phyloP scores from a whole-genome alignment of 306 rosid species.

The Prunus persica region DNA sequence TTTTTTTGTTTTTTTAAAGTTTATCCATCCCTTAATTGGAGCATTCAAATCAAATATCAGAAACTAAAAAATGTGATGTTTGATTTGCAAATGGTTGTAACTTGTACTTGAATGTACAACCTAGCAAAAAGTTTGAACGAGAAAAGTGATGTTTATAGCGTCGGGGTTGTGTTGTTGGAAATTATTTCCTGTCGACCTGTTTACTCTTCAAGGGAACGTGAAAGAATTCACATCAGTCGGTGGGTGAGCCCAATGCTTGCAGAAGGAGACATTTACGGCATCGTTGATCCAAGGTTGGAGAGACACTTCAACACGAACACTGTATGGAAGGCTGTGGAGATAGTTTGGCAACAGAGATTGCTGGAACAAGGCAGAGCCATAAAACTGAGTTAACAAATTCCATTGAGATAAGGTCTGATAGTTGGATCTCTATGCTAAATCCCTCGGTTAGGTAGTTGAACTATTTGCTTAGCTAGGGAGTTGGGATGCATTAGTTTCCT shows the following conservation, averaged over 20 bases:
- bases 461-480: background rate
- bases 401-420: background rate
- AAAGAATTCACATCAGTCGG: conserved; percentile 13
- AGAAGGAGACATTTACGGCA: conserved; percentile 14
- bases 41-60: too few species aligned
- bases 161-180: conserved; percentile 23
- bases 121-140: conserved; percentile 20
- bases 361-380: background rate
- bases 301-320: conserved; percentile 17
- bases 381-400: background rate
- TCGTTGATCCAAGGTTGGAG: conserved; percentile 21
- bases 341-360: conserved; percentile 11
- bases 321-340: conserved; percentile 34
- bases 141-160: conserved; percentile 36
- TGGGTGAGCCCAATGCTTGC: conserved; percentile 22
- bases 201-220: background rate
- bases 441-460: background rate
- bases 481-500: too few species aligned
- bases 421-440: background rate
- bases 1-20: background rate
- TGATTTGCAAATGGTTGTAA: background rate
- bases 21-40: background rate
- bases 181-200: conserved; percentile 17
- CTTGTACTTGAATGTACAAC: conserved; percentile 16
- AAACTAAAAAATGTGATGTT: too few species aligned